Base-by-base conservation (phyloP, 1,284 basidiomycete species). In the Boletus hoseneyae region DNA sequence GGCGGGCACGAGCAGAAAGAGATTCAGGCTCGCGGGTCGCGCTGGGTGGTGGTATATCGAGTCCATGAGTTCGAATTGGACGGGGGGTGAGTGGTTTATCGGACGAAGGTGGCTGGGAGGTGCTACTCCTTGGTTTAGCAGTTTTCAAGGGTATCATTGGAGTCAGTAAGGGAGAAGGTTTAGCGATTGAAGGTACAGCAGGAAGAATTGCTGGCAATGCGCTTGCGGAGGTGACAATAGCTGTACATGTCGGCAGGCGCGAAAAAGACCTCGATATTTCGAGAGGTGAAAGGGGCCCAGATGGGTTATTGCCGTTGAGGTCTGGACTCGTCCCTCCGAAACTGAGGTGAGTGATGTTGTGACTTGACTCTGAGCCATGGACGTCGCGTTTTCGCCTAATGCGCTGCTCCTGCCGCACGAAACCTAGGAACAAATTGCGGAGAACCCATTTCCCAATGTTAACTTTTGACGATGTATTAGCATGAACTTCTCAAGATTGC, bases 361-460 rank as follows among this genome's bases (percentile, higher is more conserved):
- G 47, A 29, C 43, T 19, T 37, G 50, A 42, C 51, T 64, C 59
- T n/a, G 56, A 45, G 25, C 50, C 43, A 9, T 57, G 54, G 13
- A 42, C 21, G 1, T 73, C 68, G 45, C 68, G 67, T 58, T 56
- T 65, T 57, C 70, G 70, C n/a, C 73, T 72, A 25, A 70, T 57
- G 11, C 75, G 73, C 50, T 79, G 75, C 57, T 88, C 79, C 59
- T 88, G 87, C 3, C 75, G 73, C 44, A 89, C 76, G 61, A 90
- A 90, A 0, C 76, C 78, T 19, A 80, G 60, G 61, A 91, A 91
- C 6, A 91, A 64, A 62, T 90, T 91, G 25, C 82, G 75, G 18
- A 91, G 66, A 3, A 87, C 79, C 88, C 87, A 90, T 67, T 87
- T 90, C 3, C 87, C 89, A 39, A 90, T 72, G 64, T 90, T 91